These are phyloP conservation scores for Aureobasidium pullulans DNA, from an alignment of 2,329 filamentous ascomycete genomes.

Conservation along the genomic window DNA sequence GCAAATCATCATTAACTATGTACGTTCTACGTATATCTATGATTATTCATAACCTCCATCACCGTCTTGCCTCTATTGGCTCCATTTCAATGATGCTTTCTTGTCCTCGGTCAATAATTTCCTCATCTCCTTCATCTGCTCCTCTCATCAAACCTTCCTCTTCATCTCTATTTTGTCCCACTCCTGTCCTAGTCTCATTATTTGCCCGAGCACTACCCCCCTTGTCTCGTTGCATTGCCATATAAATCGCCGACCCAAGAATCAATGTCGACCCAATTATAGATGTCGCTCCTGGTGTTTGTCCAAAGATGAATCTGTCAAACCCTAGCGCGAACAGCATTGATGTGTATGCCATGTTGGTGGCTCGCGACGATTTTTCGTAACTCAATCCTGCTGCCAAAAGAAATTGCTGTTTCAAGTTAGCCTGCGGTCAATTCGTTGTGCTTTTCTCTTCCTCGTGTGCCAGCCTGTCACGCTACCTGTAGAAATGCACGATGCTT, in stretches of 20 bases:
- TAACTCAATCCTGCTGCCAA: slow-evolving; percentile 68
- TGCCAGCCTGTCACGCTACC: too few species aligned
- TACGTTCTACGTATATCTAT: neutral
- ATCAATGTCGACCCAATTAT: slow-evolving; percentile 58
- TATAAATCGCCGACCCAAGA: slow-evolving; percentile 57
- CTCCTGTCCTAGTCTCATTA: slow-evolving; percentile 1
- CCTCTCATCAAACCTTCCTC: slow-evolving; percentile 26
- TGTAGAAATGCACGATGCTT: too few species aligned
- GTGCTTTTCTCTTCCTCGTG: neutral
- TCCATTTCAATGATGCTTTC: neutral
- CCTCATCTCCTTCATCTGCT: neutral
- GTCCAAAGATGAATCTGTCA: slow-evolving; percentile 57
- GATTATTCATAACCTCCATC: neutral
- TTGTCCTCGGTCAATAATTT: neutral
- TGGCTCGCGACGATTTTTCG: slow-evolving; percentile 57
- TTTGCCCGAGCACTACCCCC: slow-evolving; percentile 20
- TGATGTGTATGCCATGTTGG: slow-evolving; percentile 62
- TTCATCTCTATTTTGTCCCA: slow-evolving; percentile 23
- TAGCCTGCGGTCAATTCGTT: neutral
- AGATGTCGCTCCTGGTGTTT: slow-evolving; percentile 49
- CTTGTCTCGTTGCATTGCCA: slow-evolving; percentile 48
- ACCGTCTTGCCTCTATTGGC: neutral
- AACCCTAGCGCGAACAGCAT: slow-evolving; percentile 62
- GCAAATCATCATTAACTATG: neutral
- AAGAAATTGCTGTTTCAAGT: slow-evolving; percentile 58